phyloP scores from a whole-genome alignment of 495 filamentous ascomycete species.

The Cairneyella variabilis region DNA sequence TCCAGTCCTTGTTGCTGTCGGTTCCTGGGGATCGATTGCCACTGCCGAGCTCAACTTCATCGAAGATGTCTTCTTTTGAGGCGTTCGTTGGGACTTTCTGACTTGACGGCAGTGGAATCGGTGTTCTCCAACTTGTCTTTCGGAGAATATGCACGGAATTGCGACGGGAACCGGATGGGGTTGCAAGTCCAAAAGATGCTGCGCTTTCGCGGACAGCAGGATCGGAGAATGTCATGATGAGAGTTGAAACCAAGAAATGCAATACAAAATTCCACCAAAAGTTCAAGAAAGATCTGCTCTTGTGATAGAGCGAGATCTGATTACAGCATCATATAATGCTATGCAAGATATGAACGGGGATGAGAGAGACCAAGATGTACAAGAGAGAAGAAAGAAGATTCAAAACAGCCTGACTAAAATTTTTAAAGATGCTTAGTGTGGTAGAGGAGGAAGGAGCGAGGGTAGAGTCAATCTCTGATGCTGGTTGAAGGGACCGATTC shows the following conservation, averaged over 20 bases:
- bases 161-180: slow-evolving; percentile 30
- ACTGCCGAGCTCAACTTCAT: slow-evolving; percentile 18
- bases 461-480: no score
- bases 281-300: slow-evolving; percentile 34
- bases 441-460: slow-evolving; percentile 2
- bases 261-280: slow-evolving; percentile 35
- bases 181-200: slow-evolving; percentile 20
- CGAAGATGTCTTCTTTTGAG: slow-evolving; percentile 13
- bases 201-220: slow-evolving; percentile 2
- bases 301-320: slow-evolving; percentile 25
- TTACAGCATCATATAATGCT: slow-evolving; percentile 28
- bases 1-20: slow-evolving; percentile 28
- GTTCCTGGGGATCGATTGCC: slow-evolving; percentile 22
- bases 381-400: not conserved
- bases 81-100: slow-evolving; percentile 13
- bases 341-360: slow-evolving; percentile 29
- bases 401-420: not conserved
- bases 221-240: slow-evolving; percentile 28
- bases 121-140: slow-evolving; percentile 31
- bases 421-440: not conserved
- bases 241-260: slow-evolving; percentile 24
- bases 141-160: slow-evolving; percentile 31
- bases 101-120: slow-evolving; percentile 24
- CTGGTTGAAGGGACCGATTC: no score
- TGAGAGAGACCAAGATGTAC: slow-evolving; percentile 5